Percentiles rank a stretch among this genome's conserved stretches.
Conservation (phyloP, 441 rosid species). For the Mallotus japonicus region DNA sequence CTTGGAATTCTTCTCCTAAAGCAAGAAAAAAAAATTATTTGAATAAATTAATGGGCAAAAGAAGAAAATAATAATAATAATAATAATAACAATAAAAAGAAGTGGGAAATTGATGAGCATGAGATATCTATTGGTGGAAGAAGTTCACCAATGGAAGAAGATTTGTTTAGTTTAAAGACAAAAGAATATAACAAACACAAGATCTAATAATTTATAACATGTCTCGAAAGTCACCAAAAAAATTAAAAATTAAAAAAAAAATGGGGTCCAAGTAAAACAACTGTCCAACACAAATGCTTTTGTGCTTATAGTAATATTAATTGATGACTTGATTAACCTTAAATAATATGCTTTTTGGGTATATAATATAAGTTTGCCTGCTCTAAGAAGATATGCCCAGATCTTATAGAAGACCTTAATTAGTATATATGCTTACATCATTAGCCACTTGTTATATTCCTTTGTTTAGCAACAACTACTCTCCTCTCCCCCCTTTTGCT, state of each 20-base stretch:
- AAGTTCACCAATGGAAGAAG: conserved; percentile 39
- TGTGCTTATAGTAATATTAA: conserved; percentile 33
- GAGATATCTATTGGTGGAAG: conserved; percentile 44
- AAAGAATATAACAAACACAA: conserved; percentile 38
- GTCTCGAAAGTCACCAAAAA: conserved; percentile 33
- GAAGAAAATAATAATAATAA: too few relatives aligned
- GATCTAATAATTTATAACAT: conserved; percentile 34
- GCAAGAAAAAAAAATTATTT: conserved; percentile 28
- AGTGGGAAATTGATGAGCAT: conserved; percentile 43
- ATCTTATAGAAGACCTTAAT: conserved; percentile 60
- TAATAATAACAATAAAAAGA: conserved; percentile 11
- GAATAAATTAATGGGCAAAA: conserved; percentile 15
- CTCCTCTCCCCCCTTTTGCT: conserved; percentile 25
- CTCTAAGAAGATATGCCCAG: conserved; percentile 73
- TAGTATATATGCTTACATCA: conserved; percentile 71
- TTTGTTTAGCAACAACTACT: conserved; percentile 47
- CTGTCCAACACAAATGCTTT: conserved; percentile 52
- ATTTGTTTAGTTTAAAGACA: conserved; percentile 28
- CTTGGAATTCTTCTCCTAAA: conserved; percentile 46
- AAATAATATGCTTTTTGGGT: conserved; percentile 45
- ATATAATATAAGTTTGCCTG: conserved; percentile 50
- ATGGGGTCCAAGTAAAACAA: conserved; percentile 49
- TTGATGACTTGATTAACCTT: conserved; percentile 57
- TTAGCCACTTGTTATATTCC: conserved; percentile 68
- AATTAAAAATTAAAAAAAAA: conserved; percentile 2